Conservation (phyloP, 208 protist genomes). For the Wallacemonas sp. region DNA sequence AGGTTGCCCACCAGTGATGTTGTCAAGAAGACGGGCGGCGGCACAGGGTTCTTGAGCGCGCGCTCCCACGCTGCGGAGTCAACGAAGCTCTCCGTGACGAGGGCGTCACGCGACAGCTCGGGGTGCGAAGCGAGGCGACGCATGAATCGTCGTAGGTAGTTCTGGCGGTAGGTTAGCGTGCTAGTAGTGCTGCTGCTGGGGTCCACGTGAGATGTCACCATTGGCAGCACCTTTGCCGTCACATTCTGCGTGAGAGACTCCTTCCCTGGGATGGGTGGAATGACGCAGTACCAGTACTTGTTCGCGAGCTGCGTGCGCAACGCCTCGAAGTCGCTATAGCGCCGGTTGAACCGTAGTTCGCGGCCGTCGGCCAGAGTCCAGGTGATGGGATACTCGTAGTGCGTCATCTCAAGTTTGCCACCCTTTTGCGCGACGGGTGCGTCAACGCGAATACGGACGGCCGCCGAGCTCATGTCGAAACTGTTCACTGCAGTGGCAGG, state of each 20-base stretch:
- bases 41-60: conserved; percentile 36
- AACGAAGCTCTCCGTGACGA: conserved; percentile 70
- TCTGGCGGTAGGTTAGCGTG: conserved; percentile 73
- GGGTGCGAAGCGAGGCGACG: conserved; percentile 73
- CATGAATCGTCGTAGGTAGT: conserved; percentile 74
- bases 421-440: conserved; percentile 44
- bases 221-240: conserved; percentile 35
- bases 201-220: conserved; percentile 4
- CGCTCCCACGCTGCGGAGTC: conserved; percentile 74
- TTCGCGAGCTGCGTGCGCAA: conserved; percentile 67
- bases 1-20: conserved; percentile 20
- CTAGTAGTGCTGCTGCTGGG: not conserved
- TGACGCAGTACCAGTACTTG: conserved; percentile 72
- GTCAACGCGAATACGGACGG: conserved; percentile 27
- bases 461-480: not conserved
- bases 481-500: not conserved
- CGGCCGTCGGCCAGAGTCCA: conserved; percentile 27
- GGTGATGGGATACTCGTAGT: conserved; percentile 80
- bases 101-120: conserved; percentile 37
- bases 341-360: conserved; percentile 47
- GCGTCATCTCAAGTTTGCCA: conserved; percentile 70
- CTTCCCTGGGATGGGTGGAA: conserved; percentile 90
- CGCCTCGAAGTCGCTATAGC: conserved; percentile 90
- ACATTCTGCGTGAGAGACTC: conserved; percentile 68
- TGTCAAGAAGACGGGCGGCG: conserved; percentile 27